Evolutionary conservation across 2,329 filamentous ascomycete species (phyloP), one percentile per base, ranked within the genome.

Genomic region (Bipolaris zeicola): DNA sequence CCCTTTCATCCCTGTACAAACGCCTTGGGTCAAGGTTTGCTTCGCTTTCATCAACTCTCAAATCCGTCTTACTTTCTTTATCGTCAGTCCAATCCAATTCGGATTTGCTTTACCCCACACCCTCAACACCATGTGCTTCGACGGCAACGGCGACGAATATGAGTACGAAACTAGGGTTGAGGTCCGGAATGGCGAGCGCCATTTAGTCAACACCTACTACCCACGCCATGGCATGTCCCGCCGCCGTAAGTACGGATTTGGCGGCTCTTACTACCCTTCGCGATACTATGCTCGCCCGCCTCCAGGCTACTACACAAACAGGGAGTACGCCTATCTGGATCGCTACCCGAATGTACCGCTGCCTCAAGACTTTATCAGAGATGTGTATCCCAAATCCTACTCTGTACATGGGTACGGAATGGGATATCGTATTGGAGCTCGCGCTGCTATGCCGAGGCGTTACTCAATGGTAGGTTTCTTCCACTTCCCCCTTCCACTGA

Each of bases 261-360:
- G 65, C 20, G 62, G 62, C 31, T 51, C 65, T 3, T 72, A 72
- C 60, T 72, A 71, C 48, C 70, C 70, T 14, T 52, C 63, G 3
- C 58, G 58, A 18, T 72, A 72, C 61, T 72, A 71, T 46, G 13
- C 42, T 49, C 58, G 60, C 8, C 55, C 60, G 16, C 70, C 64
- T 20, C 16, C 24, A 37, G 57, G 49, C 33, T 57, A 52, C 37
- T 61, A 61, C 31, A 48, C 52, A 14, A 45, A 47, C 22, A 42
- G 39, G 26, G 52, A 38, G 22, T 14, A 56, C n/a, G 41, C 28
- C 3, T 34, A 57, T 31, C 51, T 62, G 39, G 55, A 56, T 24
- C 6, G 24, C 26, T 49, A 39, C 20, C 36, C 56, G 37, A 16
- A 49, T 10, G 44, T 26, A 18, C 6, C 22, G 16, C 11, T 44